Evolutionary conservation across 768 basidiomycete genomes (phyloP).

Genomic region (Ramaria sp.): DNA sequence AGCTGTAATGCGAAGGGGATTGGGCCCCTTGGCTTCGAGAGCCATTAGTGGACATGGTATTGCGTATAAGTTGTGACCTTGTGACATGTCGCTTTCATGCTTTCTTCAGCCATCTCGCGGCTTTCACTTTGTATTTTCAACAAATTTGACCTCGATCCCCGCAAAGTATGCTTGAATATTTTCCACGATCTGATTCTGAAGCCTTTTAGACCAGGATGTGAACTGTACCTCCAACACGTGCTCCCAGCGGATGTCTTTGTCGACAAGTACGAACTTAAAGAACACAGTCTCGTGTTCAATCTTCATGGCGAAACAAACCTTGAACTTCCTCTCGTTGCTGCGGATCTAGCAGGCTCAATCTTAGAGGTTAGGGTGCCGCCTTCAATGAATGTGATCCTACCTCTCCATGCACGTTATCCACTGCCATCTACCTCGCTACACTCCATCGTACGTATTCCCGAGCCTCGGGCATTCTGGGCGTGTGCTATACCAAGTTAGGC

Average conservation of each 20-base stretch:
- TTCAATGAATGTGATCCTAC: conserved; percentile 22
- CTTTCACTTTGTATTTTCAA: conserved; percentile 4
- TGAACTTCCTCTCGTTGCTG: conserved; percentile 31
- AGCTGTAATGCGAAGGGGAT: not conserved
- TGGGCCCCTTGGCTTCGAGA: not conserved
- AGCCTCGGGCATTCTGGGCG: conserved; percentile 23
- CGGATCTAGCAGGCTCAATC: conserved; percentile 17
- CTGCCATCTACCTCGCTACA: conserved; percentile 8
- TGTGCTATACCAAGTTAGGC: conserved; percentile 14
- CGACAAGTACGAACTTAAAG: conserved; percentile 32
- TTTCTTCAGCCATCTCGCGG: not conserved
- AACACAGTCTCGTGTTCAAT: conserved; percentile 20
- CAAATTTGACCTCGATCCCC: not conserved
- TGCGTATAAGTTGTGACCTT: not conserved
- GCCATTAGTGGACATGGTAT: not conserved
- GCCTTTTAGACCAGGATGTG: conserved; percentile 14
- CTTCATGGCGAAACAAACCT: conserved; percentile 29
- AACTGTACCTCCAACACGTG: conserved; percentile 23
- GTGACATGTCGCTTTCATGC: not conserved
- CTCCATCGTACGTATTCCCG: conserved; percentile 17
- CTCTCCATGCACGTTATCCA: conserved; percentile 36
- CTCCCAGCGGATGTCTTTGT: conserved; percentile 31
- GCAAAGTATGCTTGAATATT: no score
- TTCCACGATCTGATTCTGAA: not conserved
- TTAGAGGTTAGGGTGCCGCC: conserved; percentile 22